phyloP scores from a whole-genome alignment of 805 yeast genomes.

The Saturnispora kantuleensis region DNA sequence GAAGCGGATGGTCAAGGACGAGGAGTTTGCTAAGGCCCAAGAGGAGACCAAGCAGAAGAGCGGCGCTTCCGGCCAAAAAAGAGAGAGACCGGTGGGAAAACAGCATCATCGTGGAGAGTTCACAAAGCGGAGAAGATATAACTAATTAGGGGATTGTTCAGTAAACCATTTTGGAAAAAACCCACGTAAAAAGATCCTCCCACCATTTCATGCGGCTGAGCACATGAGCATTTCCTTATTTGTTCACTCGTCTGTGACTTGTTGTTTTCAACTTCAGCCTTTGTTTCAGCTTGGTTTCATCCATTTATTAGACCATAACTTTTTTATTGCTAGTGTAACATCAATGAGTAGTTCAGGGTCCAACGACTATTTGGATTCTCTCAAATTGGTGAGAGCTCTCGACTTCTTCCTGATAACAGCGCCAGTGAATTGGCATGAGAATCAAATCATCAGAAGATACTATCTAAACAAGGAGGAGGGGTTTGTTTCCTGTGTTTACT shows the following conservation, averaged over 20 bases:
- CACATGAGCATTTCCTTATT: no score
- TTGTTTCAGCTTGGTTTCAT: conserved; percentile 6
- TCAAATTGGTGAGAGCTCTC: conserved; percentile 67
- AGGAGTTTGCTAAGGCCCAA: conserved; percentile 28
- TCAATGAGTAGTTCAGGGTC: background rate
- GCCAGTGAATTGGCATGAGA: conserved; percentile 87
- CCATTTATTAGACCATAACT: no score
- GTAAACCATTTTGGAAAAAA: no score
- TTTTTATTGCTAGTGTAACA: no score
- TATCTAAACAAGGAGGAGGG: conserved; percentile 83
- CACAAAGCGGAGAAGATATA: conserved; percentile 1
- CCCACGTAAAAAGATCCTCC: no score
- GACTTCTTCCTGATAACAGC: conserved; percentile 87
- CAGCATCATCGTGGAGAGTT: conserved; percentile 3
- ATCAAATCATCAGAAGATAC: conserved; percentile 79
- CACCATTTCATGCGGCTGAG: no score
- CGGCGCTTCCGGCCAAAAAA: background rate
- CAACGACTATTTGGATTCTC: conserved; percentile 26
- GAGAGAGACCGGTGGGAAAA: background rate
- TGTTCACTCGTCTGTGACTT: no score
- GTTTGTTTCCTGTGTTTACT: conserved; percentile 82
- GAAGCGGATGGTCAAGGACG: conserved; percentile 55
- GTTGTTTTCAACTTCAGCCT: background rate
- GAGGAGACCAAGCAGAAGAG: conserved; percentile 6
- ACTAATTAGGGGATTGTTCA: background rate